Percentiles rank a stretch among this genome's conserved stretches.
Conservation (phyloP, 371 early-diverging fungal genomes). For the Mortierella sp. region DNA sequence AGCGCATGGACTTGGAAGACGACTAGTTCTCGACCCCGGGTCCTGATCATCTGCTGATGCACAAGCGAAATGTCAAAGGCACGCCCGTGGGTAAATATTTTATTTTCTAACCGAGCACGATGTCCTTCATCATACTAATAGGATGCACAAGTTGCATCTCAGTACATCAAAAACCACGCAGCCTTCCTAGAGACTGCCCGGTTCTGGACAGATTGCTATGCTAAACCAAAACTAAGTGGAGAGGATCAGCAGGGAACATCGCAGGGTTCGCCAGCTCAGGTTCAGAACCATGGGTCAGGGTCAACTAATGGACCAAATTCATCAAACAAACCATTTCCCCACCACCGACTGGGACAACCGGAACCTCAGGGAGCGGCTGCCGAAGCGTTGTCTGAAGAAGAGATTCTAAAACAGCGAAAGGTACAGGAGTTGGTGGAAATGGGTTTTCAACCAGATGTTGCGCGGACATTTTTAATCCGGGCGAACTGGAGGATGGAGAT, state of each 20-base stretch:
- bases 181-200: conserved; percentile 52
- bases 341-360: too few species aligned
- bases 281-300: neutral
- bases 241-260: too few species aligned
- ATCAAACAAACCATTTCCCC: neutral
- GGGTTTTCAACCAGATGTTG: conserved; percentile 44
- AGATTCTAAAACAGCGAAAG: conserved; percentile 35
- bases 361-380: too few species aligned
- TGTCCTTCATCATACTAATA: conserved; percentile 5
- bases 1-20: too few species aligned
- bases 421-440: conserved; percentile 50
- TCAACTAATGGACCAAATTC: neutral
- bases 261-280: too few species aligned
- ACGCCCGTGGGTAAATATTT: too few species aligned
- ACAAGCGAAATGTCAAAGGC: too few species aligned
- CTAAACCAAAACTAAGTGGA: conserved; percentile 28
- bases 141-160: conserved; percentile 57
- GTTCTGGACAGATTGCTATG: conserved; percentile 56
- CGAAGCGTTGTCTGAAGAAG: conserved; percentile 30
- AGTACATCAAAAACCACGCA: conserved; percentile 40
- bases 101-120: neutral
- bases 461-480: conserved; percentile 41
- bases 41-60: too few species aligned
- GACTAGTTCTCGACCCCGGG: neutral
- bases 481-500: conserved; percentile 42